Percentiles rank a stretch among this genome's conserved stretches.
Conservation (phyloP, 2,329 filamentous ascomycete genomes). For the Rhinocladiella similis region DNA sequence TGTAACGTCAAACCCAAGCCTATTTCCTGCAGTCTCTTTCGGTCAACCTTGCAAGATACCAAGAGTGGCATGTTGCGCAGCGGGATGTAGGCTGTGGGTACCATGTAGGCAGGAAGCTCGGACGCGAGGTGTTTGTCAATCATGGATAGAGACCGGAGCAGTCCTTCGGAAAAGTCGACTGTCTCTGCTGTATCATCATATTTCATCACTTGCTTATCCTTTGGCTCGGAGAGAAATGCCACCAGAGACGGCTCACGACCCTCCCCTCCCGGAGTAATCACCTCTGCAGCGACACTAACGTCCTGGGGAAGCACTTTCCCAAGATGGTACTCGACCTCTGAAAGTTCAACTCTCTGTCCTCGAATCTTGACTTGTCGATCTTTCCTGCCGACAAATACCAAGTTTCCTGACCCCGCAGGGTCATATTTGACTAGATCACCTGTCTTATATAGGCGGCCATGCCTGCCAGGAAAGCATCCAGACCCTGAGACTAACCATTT, state of each 20-base stretch:
- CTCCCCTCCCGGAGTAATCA: conserved; percentile 46
- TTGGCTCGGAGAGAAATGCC: conserved; percentile 38
- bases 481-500: conserved; percentile 30
- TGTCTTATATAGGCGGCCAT: conserved; percentile 39
- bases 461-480: conserved; percentile 14
- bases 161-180: conserved; percentile 3
- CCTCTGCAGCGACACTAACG: conserved; percentile 50
- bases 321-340: conserved; percentile 22
- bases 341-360: conserved; percentile 25
- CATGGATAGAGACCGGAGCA: conserved; percentile 11
- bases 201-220: no score
- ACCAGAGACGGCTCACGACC: conserved; percentile 48
- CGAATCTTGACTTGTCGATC: conserved; percentile 27
- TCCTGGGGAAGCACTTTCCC: conserved; percentile 30
- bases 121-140: conserved; percentile 24
- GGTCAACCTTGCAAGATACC: conserved; percentile 35
- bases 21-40: conserved; percentile 26
- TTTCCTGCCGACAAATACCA: conserved; percentile 29
- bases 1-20: conserved; percentile 19
- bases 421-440: conserved; percentile 41
- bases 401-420: conserved; percentile 30
- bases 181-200: background rate
- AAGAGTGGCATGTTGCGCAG: conserved; percentile 35
- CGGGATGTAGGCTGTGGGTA: conserved; percentile 38
- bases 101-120: conserved; percentile 34